Base-by-base conservation (phyloP, 768 basidiomycete genomes). In the Tricholoma bakamatsutake region DNA sequence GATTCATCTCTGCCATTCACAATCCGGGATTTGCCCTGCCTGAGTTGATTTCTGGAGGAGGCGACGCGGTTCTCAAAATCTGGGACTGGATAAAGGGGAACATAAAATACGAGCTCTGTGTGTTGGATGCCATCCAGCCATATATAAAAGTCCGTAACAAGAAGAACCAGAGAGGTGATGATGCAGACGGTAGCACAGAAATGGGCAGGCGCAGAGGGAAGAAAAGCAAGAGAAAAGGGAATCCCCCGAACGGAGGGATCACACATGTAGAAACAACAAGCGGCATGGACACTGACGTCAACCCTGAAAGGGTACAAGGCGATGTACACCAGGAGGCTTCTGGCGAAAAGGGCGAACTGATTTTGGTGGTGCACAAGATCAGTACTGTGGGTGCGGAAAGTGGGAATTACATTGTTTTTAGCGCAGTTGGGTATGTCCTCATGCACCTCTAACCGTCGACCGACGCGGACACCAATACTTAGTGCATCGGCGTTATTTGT, bases 1-100 rank as follows among this genome's bases (percentile, higher is more conserved):
- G 93, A 70, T 97, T 87, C 57, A 84, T 97, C 10, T 92, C 90
- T 2, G 85, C 92, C 0, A 71, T 96, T 15, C 86, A 90, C 59
- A 77, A 89, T n/a, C 84, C 85, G 0, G 49, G 66, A 5, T 78
- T 69, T 56, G 66, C 73, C 15, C 75, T 76, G 11, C 57, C 70
- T 0, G 62, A 64, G 30, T 75, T 99, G 21, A 76, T 98, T 8
- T 94, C 93, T 0, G 96, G 90, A 5, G 96, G 96, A 10, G 96
- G 95, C 0, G 96, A 98, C 62, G 73, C 80, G 0, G 71, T 76
- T 53, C 67, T 96, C 17, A 87, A 86, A 63, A 57, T 92, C 7
- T 95, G 90, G 90, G 80, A 90, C 58, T 91, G 88, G 85, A 79
- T 84, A 69, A 73, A 74, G 0, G 94, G 93, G 0, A 61, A 62